These are phyloP conservation scores for Aspergillus egyptiacus DNA, from an alignment of 495 filamentous ascomycete genomes.

Conservation along the genomic window DNA sequence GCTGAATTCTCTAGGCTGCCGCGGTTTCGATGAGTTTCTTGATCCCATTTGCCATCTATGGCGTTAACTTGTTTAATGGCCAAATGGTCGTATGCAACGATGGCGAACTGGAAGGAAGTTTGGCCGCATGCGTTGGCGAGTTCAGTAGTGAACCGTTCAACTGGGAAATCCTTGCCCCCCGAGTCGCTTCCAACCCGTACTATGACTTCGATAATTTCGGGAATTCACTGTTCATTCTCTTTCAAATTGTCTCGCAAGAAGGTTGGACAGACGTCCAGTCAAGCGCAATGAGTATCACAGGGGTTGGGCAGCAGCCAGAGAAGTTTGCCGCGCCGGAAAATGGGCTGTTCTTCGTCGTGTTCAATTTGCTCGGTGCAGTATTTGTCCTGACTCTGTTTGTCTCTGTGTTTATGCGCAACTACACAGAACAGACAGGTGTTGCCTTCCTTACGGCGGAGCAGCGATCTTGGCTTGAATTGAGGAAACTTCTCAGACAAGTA, in stretches of 20 bases:
- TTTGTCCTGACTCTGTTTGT: conserved; percentile 98
- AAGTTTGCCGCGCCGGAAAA: conserved; percentile 68
- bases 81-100: conserved; percentile 81
- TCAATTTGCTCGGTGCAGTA: conserved; percentile 94
- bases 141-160: conserved; percentile 67
- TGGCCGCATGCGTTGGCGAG: conserved; percentile 71
- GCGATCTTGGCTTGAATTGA: conserved; percentile 90
- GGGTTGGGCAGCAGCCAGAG: conserved; percentile 62
- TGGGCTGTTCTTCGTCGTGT: conserved; percentile 88
- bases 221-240: conserved; percentile 86
- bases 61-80: conserved; percentile 85
- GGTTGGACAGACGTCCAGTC: conserved; percentile 93
- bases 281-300: conserved; percentile 75
- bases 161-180: conserved; percentile 79
- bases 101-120: conserved; percentile 42
- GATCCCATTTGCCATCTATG: conserved; percentile 95
- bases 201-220: conserved; percentile 95
- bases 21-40: conserved; percentile 91
- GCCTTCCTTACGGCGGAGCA: conserved; percentile 96
- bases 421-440: conserved; percentile 97
- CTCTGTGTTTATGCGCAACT: conserved; percentile 99
- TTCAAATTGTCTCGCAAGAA: conserved; percentile 98
- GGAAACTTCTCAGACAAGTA: conserved; percentile 89
- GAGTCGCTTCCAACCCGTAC: conserved; percentile 71
- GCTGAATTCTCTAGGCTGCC: conserved; percentile 49